Evolutionary conservation across 2,329 filamentous ascomycete species (phyloP).

Genomic region (Raffaelea ambrosiae): DNA sequence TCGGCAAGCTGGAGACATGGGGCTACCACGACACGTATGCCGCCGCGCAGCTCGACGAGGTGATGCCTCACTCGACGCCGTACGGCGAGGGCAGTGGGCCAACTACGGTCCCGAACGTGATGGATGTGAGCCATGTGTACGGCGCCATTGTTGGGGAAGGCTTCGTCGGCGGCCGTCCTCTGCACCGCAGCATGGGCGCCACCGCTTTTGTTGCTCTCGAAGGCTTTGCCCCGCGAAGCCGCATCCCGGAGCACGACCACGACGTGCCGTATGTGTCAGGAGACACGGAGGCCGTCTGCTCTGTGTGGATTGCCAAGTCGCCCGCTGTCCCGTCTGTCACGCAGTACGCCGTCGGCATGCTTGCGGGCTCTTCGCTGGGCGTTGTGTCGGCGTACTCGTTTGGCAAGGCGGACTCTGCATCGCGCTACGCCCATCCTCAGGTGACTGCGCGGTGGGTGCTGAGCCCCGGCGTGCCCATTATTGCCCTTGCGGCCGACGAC

Average conservation of each 20-base stretch:
- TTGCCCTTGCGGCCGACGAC: slow-evolving; percentile 77
- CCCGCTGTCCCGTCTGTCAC: slow-evolving; percentile 62
- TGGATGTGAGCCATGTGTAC: slow-evolving; percentile 83
- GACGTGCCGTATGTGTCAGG: slow-evolving; percentile 72
- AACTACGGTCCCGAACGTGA: slow-evolving; percentile 71
- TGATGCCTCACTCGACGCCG: slow-evolving; percentile 61
- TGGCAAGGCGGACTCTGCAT: slow-evolving; percentile 48
- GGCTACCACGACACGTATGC: slow-evolving; percentile 67
- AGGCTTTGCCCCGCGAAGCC: slow-evolving; percentile 35
- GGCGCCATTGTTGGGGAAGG: slow-evolving; percentile 82
- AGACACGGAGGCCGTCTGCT: slow-evolving; percentile 62
- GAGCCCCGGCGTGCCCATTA: slow-evolving; percentile 79
- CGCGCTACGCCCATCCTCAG: slow-evolving; percentile 62
- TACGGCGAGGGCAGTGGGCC: slow-evolving; percentile 75
- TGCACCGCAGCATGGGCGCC: slow-evolving; percentile 68
- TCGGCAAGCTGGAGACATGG: slow-evolving; percentile 72
- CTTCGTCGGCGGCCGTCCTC: slow-evolving; percentile 71
- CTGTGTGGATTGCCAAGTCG: slow-evolving; percentile 87
- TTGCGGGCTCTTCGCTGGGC: slow-evolving; percentile 76
- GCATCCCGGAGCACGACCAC: slow-evolving; percentile 51
- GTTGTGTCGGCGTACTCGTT: slow-evolving; percentile 76
- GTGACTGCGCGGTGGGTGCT: slow-evolving; percentile 84
- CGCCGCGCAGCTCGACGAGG: slow-evolving; percentile 70
- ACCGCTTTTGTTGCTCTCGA: slow-evolving; percentile 68
- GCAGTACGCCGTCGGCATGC: slow-evolving; percentile 68